A percentile compares a stretch with the other conserved stretches of the same genome.
Evolutionary conservation across 2,329 filamentous ascomycete genomes (phyloP).

Genomic region (Ophiocordyceps australis): DNA sequence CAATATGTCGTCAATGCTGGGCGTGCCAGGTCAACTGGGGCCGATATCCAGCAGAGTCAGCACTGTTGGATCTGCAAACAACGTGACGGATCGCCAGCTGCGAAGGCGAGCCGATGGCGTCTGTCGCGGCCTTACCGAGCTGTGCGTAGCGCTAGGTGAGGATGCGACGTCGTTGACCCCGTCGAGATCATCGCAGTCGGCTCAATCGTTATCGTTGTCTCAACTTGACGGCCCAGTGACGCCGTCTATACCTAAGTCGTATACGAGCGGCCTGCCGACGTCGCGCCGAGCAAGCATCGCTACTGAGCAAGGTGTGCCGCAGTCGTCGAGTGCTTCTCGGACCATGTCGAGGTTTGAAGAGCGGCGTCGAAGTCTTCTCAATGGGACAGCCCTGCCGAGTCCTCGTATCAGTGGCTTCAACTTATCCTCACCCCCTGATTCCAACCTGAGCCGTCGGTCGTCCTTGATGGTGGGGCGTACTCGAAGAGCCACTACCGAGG

Average conservation of each 20-base stretch:
- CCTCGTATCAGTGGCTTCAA: constrained; percentile 21
- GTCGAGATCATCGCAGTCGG: constrained; percentile 1
- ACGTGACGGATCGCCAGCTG: constrained; percentile 62
- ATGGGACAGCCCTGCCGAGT: constrained; percentile 23
- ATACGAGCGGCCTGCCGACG: constrained; percentile 13
- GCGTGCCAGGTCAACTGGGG: constrained; percentile 48
- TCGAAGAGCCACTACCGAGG: constrained; percentile 29
- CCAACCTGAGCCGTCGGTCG: constrained; percentile 25
- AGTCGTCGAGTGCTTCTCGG: constrained; percentile 24
- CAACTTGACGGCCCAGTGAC: constrained; percentile 16
- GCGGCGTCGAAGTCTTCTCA: constrained; percentile 27
- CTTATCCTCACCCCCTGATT: constrained; percentile 21
- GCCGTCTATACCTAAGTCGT: constrained; percentile 25
- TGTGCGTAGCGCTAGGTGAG: constrained; percentile 70
- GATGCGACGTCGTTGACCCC: constrained; percentile 13
- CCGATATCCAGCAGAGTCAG: constrained; percentile 51
- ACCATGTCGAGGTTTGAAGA: constrained; percentile 34
- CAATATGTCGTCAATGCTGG: constrained; percentile 60
- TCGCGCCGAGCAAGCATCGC: constrained; percentile 22
- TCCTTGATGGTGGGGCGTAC: constrained; percentile 28
- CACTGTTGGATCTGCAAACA: constrained; percentile 32
- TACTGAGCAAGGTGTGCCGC: constrained; percentile 19
- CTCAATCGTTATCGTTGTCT: constrained; percentile 3
- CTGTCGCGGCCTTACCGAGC: constrained; percentile 80
- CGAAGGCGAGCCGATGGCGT: constrained; percentile 83